Base-by-base conservation (phyloP, 73 alveolate genomes). In the Loxodes magnus region DNA sequence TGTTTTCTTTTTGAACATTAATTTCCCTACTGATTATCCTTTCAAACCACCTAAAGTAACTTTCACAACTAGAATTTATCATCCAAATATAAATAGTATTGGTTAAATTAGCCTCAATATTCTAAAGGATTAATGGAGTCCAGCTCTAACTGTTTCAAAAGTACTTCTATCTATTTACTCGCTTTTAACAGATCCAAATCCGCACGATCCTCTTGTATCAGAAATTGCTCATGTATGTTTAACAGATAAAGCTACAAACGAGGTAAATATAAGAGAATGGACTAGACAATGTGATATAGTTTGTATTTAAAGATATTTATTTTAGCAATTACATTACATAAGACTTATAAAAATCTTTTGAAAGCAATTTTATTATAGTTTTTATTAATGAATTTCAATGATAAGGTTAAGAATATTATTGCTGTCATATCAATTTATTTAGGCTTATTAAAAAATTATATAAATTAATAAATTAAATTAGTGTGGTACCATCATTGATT, bases 21-120 rank as follows among this genome's bases (percentile, higher is more conserved):
- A 58, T 35, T 88, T 81, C 75, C 95, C 92, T 23, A 64, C 88
- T 15, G 96, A 92, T 56, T 92, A 77, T 60, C 96, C 98, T 25
- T 89, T 88, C 88, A 84, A 88, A 67, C 96, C 98, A 19, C 96
- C 95, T 21, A 92, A 71, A 64, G 85, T 71, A 4, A 22, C 74
- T 9, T 83, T 84, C 76, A 66, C 78, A 5, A 82, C 96, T 35
- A 56, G 89, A 56, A 83, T 91, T 64, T 90, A 88, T 74, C 96
- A 84, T 73, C 95, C 96, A 16, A 90, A 87, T 57, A 89, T 92
- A 60, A 82, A 76, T 77, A 62, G 88, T 33, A 88, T 76, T 50
- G 96, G 94, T 17, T 46, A 82, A 5, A 83, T 87, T 43, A 74
- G 96, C 82, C 67, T 87, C 43, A 94, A 79, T 63, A 90, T 90